These are phyloP conservation scores for Hylodesmum podocarpum DNA, from an alignment of 306 rosid genomes.

Conservation along the genomic window DNA sequence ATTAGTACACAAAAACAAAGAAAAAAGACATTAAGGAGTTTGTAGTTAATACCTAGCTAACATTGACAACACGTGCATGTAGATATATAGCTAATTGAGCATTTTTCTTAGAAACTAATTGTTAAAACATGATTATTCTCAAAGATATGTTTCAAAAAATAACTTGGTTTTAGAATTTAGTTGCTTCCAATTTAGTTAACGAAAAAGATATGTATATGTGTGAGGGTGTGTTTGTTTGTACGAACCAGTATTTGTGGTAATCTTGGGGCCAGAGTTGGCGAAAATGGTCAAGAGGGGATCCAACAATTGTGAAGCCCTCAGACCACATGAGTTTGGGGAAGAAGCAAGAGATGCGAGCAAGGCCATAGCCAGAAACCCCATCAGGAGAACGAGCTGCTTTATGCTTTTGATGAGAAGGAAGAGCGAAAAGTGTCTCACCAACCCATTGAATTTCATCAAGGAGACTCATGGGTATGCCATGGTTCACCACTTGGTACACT, in stretches of 20 bases:
- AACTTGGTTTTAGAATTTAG: no score
- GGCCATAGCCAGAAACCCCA: slow-evolving; percentile 73
- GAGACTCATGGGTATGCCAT: slow-evolving; percentile 50
- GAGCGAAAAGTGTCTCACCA: slow-evolving; percentile 59
- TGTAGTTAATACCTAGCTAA: neutral
- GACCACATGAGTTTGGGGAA: slow-evolving; percentile 98
- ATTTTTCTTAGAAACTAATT: no score
- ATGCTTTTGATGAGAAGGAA: slow-evolving; percentile 58
- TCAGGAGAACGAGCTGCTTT: slow-evolving; percentile 75
- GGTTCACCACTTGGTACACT: slow-evolving; percentile 71
- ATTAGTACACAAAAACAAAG: neutral
- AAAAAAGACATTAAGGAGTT: neutral
- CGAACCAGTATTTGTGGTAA: slow-evolving; percentile 53
- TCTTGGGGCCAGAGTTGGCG: slow-evolving; percentile 87
- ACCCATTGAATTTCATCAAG: slow-evolving; percentile 48
- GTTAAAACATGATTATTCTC: no score
- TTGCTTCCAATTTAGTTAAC: no score
- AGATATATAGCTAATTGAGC: no score
- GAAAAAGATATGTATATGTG: no score
- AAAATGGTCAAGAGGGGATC: slow-evolving; percentile 77
- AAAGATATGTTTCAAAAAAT: no score
- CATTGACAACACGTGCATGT: neutral
- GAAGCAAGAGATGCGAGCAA: slow-evolving; percentile 84
- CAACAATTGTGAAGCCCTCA: slow-evolving; percentile 82
- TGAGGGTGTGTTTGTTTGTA: neutral